Evolutionary conservation across 2,329 filamentous ascomycete genomes (phyloP), one percentile per base, ranked within the genome.

Genomic region (Fusarium cicatricum): DNA sequence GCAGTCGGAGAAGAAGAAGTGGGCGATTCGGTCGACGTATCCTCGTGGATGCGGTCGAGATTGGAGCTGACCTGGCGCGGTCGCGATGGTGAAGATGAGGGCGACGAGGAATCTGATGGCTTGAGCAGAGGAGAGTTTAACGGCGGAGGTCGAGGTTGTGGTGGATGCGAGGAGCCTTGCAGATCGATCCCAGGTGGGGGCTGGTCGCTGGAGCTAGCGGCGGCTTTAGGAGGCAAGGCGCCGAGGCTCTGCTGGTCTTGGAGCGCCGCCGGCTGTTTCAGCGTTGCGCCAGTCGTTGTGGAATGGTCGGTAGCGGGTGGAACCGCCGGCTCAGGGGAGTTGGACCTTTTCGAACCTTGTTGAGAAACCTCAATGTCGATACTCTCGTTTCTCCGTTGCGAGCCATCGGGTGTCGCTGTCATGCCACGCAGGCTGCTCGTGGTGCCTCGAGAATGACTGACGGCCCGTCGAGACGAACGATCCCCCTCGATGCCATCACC

Each of bases 1-100:
- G 56, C 42, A 15, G 54, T 45, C 14, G 62, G 43, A 16, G 60
- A 60, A 32, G 62, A 41, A 16, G 60, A 60, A 32, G 53, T 38
- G 5, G 55, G 57, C 17, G 50, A 46, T 34, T 61, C 52, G 33
- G 56, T 52, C 12, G 47, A 33, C 41, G 52, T 48, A 52, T 66
- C 47, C 32, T 70, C 68, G 59, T 65, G 59, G 19, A 70, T 70
- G 48, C 68, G 62, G 42, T 45, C 64, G 41, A 70, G 68, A 36
- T 69, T 66, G 10, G 66, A 67, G 52, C 55, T 67, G 45, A 53
- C 55, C 37, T 54, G 62, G 11, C 48, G 62, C 43, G 31, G 60
- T 41, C 64, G 60, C 15, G 58, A 58, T 45, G 66, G 64, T 17
- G 62, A 57, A 17, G 60, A 55, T 29, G 56, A 40, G 45, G 61